These are phyloP conservation scores for Diplodia corticola DNA, from an alignment of 2,329 filamentous ascomycete genomes.

Conservation along the genomic window DNA sequence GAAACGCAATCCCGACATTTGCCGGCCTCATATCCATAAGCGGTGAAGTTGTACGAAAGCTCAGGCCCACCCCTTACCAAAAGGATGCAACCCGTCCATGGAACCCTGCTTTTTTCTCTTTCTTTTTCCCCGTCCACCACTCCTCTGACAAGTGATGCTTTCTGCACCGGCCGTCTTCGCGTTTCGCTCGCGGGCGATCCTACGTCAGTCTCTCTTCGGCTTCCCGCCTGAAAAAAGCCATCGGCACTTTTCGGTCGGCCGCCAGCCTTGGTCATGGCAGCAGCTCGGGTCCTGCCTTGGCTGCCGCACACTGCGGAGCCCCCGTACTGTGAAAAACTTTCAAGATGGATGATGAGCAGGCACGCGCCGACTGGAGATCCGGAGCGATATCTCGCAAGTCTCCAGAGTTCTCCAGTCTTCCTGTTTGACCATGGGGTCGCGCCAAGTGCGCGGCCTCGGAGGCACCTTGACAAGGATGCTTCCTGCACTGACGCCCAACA, in stretches of 20 bases:
- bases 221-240: too few relatives aligned
- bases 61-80: neutral
- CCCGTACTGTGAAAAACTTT: neutral
- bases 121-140: neutral
- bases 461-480: slow-evolving; percentile 2
- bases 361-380: slow-evolving; percentile 9
- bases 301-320: neutral
- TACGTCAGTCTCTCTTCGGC: neutral
- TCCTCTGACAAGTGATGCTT: neutral
- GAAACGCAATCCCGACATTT: slow-evolving; percentile 11
- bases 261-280: neutral
- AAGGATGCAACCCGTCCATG: slow-evolving; percentile 7
- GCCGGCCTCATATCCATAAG: slow-evolving; percentile 9
- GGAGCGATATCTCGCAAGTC: neutral
- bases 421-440: slow-evolving; percentile 13
- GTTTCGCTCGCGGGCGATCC: neutral
- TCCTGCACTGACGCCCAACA: neutral
- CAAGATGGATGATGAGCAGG: neutral
- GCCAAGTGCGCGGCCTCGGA: slow-evolving; percentile 1
- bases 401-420: slow-evolving; percentile 14
- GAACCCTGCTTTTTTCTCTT: slow-evolving; percentile 7
- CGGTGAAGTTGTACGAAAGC: slow-evolving; percentile 16
- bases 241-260: neutral
- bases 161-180: neutral
- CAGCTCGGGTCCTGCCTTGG: neutral